Percentiles rank a stretch among this genome's conserved stretches.
Evolutionary conservation across 2,329 filamentous ascomycete species (phyloP).

Genomic region (Decorospora gaudefroyi): DNA sequence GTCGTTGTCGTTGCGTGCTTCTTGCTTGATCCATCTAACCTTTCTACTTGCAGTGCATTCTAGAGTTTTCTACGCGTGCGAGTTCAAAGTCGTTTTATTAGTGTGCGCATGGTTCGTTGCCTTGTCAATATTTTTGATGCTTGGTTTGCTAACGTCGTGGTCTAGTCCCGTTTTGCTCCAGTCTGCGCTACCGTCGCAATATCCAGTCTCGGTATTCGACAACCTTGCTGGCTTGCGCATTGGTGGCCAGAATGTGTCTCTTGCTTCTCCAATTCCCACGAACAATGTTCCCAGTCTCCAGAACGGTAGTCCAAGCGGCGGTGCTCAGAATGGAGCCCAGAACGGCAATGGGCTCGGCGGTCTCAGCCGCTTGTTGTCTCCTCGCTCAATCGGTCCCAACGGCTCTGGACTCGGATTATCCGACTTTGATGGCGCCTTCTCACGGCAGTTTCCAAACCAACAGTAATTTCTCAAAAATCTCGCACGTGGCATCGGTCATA

Average conservation of each 20-base stretch:
- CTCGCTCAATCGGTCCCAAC: constrained; percentile 9
- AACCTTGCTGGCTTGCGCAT: constrained; percentile 4
- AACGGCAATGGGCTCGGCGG: neutral
- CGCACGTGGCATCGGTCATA: constrained; percentile 3
- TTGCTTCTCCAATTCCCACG: neutral
- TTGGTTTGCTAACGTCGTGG: constrained; percentile 5
- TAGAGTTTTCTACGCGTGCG: constrained; percentile 8
- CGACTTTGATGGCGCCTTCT: constrained; percentile 16
- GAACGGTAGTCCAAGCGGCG: neutral
- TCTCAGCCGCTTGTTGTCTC: constrained; percentile 3
- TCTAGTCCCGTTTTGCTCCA: constrained; percentile 5
- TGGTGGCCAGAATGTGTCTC: neutral
- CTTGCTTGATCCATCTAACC: constrained; percentile 26
- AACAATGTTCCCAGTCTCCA: no score
- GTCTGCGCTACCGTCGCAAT: constrained; percentile 8
- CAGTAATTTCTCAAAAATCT: constrained; percentile 3
- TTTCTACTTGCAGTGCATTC: constrained; percentile 17
- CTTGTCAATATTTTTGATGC: neutral
- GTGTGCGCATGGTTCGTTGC: constrained; percentile 4
- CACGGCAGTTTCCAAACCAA: constrained; percentile 17
- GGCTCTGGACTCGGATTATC: constrained; percentile 5
- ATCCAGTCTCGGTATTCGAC: constrained; percentile 5
- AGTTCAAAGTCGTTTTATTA: constrained; percentile 4
- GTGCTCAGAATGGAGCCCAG: neutral
- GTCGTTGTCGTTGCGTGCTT: constrained; percentile 34